phyloP scores from a whole-genome alignment of 768 basidiomycete genomes.

The Leccinum boreale region DNA sequence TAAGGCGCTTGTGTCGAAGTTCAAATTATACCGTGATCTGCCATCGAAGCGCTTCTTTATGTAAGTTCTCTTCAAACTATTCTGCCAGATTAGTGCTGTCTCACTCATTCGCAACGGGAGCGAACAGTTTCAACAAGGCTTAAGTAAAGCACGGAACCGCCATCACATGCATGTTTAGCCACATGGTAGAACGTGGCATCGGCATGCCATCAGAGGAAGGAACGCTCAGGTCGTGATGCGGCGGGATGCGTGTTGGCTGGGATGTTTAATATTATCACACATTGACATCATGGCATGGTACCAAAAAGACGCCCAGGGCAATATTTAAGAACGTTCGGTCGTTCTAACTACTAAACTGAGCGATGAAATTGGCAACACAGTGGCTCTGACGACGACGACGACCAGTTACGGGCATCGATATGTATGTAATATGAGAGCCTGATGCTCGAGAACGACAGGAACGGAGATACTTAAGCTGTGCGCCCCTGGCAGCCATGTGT shows the following conservation, averaged over 20 bases:
- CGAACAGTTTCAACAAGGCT: neutral
- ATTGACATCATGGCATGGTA: neutral
- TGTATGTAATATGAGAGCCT: neutral
- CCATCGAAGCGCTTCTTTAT: neutral
- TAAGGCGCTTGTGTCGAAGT: neutral
- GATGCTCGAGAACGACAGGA: neutral
- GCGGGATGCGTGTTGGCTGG: neutral
- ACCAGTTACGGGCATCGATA: neutral
- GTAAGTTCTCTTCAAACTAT: neutral
- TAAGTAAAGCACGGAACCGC: neutral
- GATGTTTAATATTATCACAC: neutral
- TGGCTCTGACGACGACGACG: neutral
- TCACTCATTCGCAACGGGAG: neutral
- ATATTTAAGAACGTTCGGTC: neutral
- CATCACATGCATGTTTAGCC: neutral
- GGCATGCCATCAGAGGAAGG: neutral
- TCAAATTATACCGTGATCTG: neutral
- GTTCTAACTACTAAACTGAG: neutral
- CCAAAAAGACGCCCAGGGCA: neutral
- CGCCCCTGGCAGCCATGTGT: constrained; percentile 7
- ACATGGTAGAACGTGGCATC: neutral
- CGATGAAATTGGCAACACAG: neutral
- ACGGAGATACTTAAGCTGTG: constrained; percentile 2
- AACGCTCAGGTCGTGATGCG: neutral
- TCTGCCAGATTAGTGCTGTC: neutral